phyloP scores from a whole-genome alignment of 768 basidiomycete species.

The Lactarius deliciosus region DNA sequence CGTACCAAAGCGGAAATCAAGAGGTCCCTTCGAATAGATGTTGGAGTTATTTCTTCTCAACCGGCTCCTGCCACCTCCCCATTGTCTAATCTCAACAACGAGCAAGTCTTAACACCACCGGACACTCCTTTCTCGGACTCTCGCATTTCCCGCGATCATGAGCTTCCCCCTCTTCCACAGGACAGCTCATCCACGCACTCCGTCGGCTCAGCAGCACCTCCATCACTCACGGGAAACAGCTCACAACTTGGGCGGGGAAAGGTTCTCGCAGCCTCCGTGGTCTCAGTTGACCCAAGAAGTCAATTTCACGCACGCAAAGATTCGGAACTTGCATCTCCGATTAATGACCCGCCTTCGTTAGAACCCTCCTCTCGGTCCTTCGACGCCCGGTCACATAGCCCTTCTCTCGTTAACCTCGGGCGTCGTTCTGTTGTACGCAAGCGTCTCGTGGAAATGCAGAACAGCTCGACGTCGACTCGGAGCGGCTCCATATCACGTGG shows the following conservation, averaged over 20 bases:
- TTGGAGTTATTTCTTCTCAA: background rate
- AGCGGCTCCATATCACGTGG: background rate
- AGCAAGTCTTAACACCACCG: background rate
- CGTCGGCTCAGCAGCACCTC: background rate
- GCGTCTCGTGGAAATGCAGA: constrained; percentile 61
- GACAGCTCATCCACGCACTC: background rate
- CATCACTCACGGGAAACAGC: background rate
- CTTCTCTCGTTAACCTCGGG: constrained; percentile 62
- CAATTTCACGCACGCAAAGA: background rate
- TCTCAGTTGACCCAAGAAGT: background rate
- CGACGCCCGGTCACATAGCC: constrained; percentile 44
- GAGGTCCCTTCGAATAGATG: constrained; percentile 31
- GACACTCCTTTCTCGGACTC: background rate
- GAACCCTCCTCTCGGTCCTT: constrained; percentile 30
- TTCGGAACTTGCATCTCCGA: background rate
- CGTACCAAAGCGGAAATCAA: constrained; percentile 26
- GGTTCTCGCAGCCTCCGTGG: background rate
- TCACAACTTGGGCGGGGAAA: background rate
- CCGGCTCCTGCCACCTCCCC: background rate
- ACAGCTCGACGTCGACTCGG: background rate
- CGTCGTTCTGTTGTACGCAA: constrained; percentile 64
- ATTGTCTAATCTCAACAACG: background rate
- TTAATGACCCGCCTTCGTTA: background rate
- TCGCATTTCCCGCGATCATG: background rate
- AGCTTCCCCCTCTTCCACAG: background rate